Evolutionary conservation across 345 rosid species (phyloP).

Genomic region (Populus ilicifolia): DNA sequence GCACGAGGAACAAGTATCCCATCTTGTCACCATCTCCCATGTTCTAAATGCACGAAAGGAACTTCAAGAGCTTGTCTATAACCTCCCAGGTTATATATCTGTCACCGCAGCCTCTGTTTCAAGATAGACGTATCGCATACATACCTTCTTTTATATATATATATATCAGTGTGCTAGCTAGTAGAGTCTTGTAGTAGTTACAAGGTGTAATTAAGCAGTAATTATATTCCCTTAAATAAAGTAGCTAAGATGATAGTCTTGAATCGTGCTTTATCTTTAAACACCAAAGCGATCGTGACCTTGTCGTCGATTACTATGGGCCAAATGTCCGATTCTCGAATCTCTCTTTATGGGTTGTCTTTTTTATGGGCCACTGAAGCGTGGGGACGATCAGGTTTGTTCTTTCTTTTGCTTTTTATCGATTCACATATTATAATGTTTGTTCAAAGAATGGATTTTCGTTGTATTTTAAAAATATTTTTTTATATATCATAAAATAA

Average conservation of each 20-base stretch:
- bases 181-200: too few relatives aligned
- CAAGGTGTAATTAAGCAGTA: too few relatives aligned
- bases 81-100: neutral
- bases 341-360: neutral
- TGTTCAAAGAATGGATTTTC: too few relatives aligned
- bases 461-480: too few relatives aligned
- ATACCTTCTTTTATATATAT: too few relatives aligned
- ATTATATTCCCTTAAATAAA: neutral
- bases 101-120: neutral
- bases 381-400: neutral
- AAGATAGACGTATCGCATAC: too few relatives aligned
- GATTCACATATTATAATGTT: too few relatives aligned
- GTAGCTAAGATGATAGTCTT: neutral
- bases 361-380: neutral
- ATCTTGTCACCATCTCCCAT: neutral
- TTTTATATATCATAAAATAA: too few relatives aligned
- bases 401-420: neutral
- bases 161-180: too few relatives aligned
- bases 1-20: neutral
- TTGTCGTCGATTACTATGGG: neutral
- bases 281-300: neutral
- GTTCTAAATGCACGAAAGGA: neutral
- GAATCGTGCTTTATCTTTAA: neutral
- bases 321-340: neutral
- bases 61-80: neutral